phyloP scores from a whole-genome alignment of 2,329 filamentous ascomycete genomes.

The Dothiorella sarmentorum region DNA sequence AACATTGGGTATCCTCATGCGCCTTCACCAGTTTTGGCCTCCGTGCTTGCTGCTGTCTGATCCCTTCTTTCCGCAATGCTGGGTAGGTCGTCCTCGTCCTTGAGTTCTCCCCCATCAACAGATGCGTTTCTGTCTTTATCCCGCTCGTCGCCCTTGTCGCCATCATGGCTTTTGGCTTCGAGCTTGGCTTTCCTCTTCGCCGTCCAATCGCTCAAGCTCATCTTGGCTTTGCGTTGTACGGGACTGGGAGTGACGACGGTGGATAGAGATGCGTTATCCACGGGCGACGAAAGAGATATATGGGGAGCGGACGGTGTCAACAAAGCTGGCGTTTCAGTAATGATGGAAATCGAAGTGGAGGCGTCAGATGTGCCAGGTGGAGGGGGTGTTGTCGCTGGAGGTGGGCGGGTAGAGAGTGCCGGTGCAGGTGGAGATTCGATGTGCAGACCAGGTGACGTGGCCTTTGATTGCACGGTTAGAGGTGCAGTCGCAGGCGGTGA shows the following conservation, averaged over 20 bases:
- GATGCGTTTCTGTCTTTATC: neutral
- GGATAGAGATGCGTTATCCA: neutral
- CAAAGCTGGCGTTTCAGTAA: slow-evolving; percentile 30
- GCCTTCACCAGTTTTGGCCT: slow-evolving; percentile 1
- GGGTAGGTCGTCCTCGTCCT: neutral
- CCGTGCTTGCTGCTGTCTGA: neutral
- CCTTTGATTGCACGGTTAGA: slow-evolving; percentile 18
- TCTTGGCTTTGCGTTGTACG: slow-evolving; percentile 18
- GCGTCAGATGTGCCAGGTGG: slow-evolving; percentile 27
- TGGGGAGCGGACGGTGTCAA: slow-evolving; percentile 3
- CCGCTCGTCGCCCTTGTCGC: neutral
- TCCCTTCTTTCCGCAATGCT: neutral
- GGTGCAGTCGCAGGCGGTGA: neutral
- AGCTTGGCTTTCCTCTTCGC: slow-evolving; percentile 16
- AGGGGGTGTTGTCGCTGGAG: slow-evolving; percentile 18
- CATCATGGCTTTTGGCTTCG: slow-evolving; percentile 2
- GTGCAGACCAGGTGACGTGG: slow-evolving; percentile 25
- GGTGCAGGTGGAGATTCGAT: slow-evolving; percentile 31
- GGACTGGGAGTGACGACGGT: slow-evolving; percentile 15
- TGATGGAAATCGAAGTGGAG: slow-evolving; percentile 24
- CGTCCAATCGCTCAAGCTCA: slow-evolving; percentile 18
- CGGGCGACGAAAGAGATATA: slow-evolving; percentile 3
- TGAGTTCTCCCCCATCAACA: neutral
- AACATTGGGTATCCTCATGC: slow-evolving; percentile 14
- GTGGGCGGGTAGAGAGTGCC: slow-evolving; percentile 23